Evolutionary conservation across 495 filamentous ascomycete species (phyloP).

Genomic region (Aspergillus bridgeri): DNA sequence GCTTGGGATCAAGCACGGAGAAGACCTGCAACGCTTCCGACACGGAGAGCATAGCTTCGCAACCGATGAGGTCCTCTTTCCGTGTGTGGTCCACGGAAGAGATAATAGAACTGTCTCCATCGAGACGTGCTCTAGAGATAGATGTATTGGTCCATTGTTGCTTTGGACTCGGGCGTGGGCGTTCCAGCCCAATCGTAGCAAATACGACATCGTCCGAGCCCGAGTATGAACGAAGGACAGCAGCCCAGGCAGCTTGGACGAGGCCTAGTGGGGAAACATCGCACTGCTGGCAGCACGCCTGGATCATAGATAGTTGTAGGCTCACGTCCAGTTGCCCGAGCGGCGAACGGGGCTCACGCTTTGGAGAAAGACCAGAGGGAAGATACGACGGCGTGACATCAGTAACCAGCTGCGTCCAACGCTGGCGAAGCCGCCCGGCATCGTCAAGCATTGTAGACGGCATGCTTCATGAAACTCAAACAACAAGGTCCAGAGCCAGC

Average conservation of each 20-base stretch:
- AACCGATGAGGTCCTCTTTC: conserved; percentile 10
- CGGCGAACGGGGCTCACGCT: conserved; percentile 1
- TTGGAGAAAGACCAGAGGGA: conserved; percentile 11
- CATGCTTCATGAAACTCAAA: conserved; percentile 8
- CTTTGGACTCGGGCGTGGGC: conserved; percentile 6
- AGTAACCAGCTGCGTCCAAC: conserved; percentile 15
- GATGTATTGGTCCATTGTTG: conserved; percentile 12
- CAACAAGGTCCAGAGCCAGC: conserved; percentile 8
- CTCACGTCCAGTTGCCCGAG: conserved; percentile 9
- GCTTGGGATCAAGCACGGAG: conserved; percentile 14
- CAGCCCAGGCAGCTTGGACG: conserved; percentile 45
- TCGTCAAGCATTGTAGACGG: conserved; percentile 15
- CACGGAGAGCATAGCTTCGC: conserved; percentile 11
- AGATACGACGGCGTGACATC: conserved; percentile 17
- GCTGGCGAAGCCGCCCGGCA: conserved; percentile 15
- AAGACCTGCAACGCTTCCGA: conserved; percentile 13
- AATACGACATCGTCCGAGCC: conserved; percentile 37
- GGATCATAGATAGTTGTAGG: conserved; percentile 9
- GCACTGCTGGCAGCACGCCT: conserved; percentile 31
- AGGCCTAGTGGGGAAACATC: conserved; percentile 36
- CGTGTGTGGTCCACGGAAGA: conserved; percentile 7
- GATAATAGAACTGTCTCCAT: conserved; percentile 8
- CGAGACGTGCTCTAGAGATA: conserved; percentile 10
- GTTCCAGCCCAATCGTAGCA: conserved; percentile 14
- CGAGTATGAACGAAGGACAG: conserved; percentile 44